phyloP scores from a whole-genome alignment of 768 basidiomycete genomes.

The Thelephora aurantiotincta region DNA sequence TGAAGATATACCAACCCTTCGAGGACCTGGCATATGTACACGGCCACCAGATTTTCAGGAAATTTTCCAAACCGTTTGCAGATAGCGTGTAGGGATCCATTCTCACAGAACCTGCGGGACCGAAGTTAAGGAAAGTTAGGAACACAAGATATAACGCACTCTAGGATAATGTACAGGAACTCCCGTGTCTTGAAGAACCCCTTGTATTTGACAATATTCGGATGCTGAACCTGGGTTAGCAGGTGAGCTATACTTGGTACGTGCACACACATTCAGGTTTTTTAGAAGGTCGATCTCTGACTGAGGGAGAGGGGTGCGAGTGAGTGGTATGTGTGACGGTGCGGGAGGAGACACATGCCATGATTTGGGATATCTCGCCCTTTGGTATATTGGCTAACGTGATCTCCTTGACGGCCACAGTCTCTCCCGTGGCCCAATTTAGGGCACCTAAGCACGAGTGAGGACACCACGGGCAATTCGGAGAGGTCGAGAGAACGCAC shows the following conservation, averaged over 20 bases:
- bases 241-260: background rate
- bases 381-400: conserved; percentile 89
- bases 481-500: conserved; percentile 31
- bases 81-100: conserved; percentile 90
- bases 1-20: conserved; percentile 95
- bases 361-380: conserved; percentile 89
- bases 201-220: conserved; percentile 32
- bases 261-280: conserved; percentile 69
- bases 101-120: conserved; percentile 76
- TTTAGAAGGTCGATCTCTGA: conserved; percentile 96
- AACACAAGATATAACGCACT: conserved; percentile 31
- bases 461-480: background rate
- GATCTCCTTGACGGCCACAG: conserved; percentile 97
- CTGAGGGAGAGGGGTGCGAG: conserved; percentile 23
- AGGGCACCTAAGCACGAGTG: conserved; percentile 44
- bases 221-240: background rate
- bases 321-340: background rate
- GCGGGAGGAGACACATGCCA: conserved; percentile 39
- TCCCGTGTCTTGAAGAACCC: conserved; percentile 94
- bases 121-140: background rate
- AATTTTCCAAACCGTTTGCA: conserved; percentile 98
- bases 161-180: conserved; percentile 92
- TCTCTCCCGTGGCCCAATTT: conserved; percentile 95
- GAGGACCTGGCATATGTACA: conserved; percentile 93
- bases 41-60: conserved; percentile 90